Base-by-base conservation (phyloP, 2,329 filamentous ascomycete species). In the Bipolaris zeicola region DNA sequence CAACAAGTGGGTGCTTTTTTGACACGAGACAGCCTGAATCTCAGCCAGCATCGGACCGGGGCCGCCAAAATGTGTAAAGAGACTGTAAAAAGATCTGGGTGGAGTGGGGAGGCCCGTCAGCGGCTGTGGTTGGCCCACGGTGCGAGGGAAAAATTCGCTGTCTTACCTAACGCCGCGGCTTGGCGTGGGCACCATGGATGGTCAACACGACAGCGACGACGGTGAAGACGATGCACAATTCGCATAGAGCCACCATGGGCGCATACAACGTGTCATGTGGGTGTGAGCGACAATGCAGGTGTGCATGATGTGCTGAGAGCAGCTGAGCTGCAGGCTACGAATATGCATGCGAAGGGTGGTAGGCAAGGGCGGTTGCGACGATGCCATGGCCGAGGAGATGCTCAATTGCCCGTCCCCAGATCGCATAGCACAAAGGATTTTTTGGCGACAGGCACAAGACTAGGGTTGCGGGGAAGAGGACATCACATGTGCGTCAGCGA, bases 351-450 rank as follows among this genome's bases (percentile, higher is more conserved):
- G 10, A 31, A 13, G 11, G 10, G 10, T 31, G 28, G 28, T 31
- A 31, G 28, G 28, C 28, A 31, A 31, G 28, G 28, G 28, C 28
- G 28, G 55, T 14, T 48, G 37, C 53, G 51, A 55, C 37, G 33
- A 26, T 44, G 55, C 38, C 24, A 57, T 38, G 62, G 70, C 71
- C 71, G 65, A 65, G 71, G 71, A 73, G 70, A 74, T 70, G 69
- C 49, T 65, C 39, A 47, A 59, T 45, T 52, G 60, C 60, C 61
- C 60, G 46, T 43, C 55, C 47, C 56, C 48, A 60, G 55, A 53
- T 18, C 34, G 34, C 28, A 37, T 16, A 37, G 37, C 20, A 10
- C 14, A 16, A 10, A 60, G 57, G 6, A 7, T 58, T 55, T 45
- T 54, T 57, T 59, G 37, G 48, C 61, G 57, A 52, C 54, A 42